These are phyloP conservation scores for Metschnikowia arizonensis DNA, from an alignment of 805 yeast species.

Conservation along the genomic window DNA sequence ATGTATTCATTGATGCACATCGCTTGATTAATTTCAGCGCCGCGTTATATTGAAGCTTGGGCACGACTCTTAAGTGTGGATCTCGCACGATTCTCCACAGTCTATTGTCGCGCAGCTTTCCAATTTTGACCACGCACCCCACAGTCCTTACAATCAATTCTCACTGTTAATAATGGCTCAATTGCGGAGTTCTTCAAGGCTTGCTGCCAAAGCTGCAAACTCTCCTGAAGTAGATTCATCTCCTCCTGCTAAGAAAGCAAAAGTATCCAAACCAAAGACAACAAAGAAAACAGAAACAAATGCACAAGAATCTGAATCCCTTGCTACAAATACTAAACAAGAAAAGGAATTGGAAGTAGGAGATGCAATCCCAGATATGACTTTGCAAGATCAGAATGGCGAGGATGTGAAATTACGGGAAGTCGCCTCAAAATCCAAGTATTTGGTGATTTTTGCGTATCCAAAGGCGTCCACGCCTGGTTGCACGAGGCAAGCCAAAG, in stretches of 20 bases:
- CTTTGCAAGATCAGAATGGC: slow-evolving; percentile 66
- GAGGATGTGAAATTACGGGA: slow-evolving; percentile 39
- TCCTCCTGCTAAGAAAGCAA: background rate
- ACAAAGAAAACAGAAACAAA: slow-evolving; percentile 5
- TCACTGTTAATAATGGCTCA: slow-evolving; percentile 12
- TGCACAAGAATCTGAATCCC: background rate
- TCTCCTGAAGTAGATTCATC: background rate
- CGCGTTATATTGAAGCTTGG: background rate
- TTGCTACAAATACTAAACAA: background rate
- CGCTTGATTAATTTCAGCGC: background rate
- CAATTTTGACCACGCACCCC: background rate
- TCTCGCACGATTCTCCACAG: background rate
- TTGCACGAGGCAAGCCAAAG: slow-evolving; percentile 91
- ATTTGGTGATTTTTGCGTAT: slow-evolving; percentile 54
- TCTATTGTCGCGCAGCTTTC: background rate
- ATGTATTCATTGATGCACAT: background rate
- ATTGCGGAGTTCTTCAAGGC: slow-evolving; percentile 18
- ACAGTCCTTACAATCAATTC: background rate
- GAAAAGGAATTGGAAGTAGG: slow-evolving; percentile 44
- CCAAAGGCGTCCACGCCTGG: slow-evolving; percentile 96
- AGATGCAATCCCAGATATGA: slow-evolving; percentile 61
- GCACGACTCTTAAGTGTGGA: background rate
- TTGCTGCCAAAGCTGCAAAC: slow-evolving; percentile 11
- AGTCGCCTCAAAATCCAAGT: slow-evolving; percentile 30
- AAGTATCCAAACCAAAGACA: background rate